A percentile compares a stretch with the other conserved stretches of the same genome.
Conservation (phyloP, 2,329 filamentous ascomycete genomes). For the Amphichorda felina region DNA sequence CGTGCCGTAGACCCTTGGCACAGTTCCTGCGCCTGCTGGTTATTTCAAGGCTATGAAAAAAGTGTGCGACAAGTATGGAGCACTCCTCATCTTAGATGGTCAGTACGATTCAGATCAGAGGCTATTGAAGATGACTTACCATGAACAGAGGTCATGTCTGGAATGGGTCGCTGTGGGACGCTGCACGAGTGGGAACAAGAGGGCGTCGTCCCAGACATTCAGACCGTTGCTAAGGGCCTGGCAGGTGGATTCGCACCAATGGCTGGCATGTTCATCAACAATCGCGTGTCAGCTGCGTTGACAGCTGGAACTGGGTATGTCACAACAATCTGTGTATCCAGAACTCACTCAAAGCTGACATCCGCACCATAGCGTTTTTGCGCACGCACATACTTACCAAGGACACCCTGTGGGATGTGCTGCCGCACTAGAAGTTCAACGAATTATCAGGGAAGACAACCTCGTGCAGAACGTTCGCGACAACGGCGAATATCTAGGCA, state of each 20-base stretch:
- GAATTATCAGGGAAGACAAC: slow-evolving; percentile 31
- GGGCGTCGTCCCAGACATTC: slow-evolving; percentile 46
- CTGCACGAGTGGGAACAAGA: slow-evolving; percentile 42
- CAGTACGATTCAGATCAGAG: neutral
- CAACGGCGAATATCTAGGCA: slow-evolving; percentile 5
- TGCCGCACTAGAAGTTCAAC: slow-evolving; percentile 14
- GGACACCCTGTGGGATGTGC: slow-evolving; percentile 14
- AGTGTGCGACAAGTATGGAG: slow-evolving; percentile 58
- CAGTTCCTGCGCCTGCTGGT: slow-evolving; percentile 49
- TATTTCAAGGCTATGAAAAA: slow-evolving; percentile 58
- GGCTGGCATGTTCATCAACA: slow-evolving; percentile 40
- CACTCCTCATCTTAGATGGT: slow-evolving; percentile 55
- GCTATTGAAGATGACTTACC: neutral
- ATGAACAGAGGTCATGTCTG: slow-evolving; percentile 10
- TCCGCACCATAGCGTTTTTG: slow-evolving; percentile 6
- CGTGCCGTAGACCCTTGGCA: slow-evolving; percentile 34
- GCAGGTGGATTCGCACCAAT: slow-evolving; percentile 50
- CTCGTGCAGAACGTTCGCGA: slow-evolving; percentile 9
- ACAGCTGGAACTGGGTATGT: slow-evolving; percentile 16
- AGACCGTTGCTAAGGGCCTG: slow-evolving; percentile 55
- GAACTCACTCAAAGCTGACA: neutral
- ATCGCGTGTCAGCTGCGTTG: slow-evolving; percentile 31
- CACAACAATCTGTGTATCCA: neutral
- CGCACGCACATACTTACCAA: slow-evolving; percentile 12
- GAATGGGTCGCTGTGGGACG: slow-evolving; percentile 9